A percentile compares a stretch with the other conserved stretches of the same genome.
These are phyloP conservation scores for Grifola frondosa DNA, from an alignment of 1,284 basidiomycete species.

Conservation along the genomic window DNA sequence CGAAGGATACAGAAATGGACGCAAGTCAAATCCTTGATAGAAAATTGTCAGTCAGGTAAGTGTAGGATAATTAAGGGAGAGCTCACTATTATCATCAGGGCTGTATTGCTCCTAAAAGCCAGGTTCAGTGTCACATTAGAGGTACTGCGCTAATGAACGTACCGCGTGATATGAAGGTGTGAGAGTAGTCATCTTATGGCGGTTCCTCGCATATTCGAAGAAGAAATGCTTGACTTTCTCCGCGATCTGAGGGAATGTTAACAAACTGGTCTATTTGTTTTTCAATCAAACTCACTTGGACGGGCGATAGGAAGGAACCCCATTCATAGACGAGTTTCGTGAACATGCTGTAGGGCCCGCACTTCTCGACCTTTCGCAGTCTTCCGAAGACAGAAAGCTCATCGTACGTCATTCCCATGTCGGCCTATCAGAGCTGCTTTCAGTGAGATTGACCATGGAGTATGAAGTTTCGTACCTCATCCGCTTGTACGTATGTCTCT, in stretches of 20 bases:
- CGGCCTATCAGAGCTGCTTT: constrained; percentile 52
- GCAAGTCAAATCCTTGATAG: constrained; percentile 82
- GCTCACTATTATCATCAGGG: constrained; percentile 92
- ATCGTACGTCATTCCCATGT: constrained; percentile 99
- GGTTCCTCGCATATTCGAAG: constrained; percentile 94
- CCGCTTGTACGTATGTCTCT: constrained; percentile 90
- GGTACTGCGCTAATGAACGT: constrained; percentile 27
- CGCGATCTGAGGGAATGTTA: constrained; percentile 64
- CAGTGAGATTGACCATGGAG: not conserved
- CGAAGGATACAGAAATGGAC: constrained; percentile 94
- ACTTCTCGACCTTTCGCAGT: constrained; percentile 94
- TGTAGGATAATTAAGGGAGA: not conserved
- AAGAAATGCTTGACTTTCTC: constrained; percentile 98
- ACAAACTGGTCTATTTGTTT: not conserved
- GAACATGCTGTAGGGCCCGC: constrained; percentile 96
- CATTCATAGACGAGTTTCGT: constrained; percentile 93
- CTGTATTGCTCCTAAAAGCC: constrained; percentile 82
- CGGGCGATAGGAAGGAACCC: constrained; percentile 79
- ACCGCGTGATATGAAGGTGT: constrained; percentile 97
- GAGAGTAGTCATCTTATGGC: constrained; percentile 99
- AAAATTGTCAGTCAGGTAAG: not conserved
- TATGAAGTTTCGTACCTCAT: constrained; percentile 61
- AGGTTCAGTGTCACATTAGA: not conserved
- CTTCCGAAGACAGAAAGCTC: constrained; percentile 93
- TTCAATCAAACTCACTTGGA: constrained; percentile 52